phyloP scores from a whole-genome alignment of 129 eudicot species.

The Kitagawia praeruptora region DNA sequence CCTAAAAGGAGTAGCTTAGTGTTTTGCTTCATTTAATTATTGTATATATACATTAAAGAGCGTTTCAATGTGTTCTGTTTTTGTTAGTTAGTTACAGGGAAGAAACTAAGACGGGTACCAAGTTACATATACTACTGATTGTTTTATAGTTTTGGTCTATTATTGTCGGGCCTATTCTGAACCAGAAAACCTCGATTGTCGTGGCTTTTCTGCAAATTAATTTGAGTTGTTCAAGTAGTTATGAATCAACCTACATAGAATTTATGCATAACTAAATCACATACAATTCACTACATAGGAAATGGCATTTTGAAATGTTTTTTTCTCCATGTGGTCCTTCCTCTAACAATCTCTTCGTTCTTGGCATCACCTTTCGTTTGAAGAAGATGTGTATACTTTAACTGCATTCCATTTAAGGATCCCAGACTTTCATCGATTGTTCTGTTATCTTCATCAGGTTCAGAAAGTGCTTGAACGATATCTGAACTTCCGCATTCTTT shows the following conservation, averaged over 20 bases:
- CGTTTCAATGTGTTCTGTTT: too few relatives aligned
- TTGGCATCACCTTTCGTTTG: slow-evolving; percentile 46
- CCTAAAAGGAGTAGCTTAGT: too few relatives aligned
- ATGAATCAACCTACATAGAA: neutral
- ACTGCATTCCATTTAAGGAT: slow-evolving; percentile 21
- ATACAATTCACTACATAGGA: slow-evolving; percentile 7
- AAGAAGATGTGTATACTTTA: slow-evolving; percentile 57
- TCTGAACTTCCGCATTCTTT: slow-evolving; percentile 84
- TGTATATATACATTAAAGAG: too few relatives aligned
- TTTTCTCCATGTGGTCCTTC: slow-evolving; percentile 74
- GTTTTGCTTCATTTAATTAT: too few relatives aligned
- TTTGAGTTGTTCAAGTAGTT: neutral
- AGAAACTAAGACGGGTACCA: too few relatives aligned
- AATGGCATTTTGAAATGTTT: slow-evolving; percentile 23
- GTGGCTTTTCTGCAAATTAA: neutral
- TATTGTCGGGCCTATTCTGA: neutral
- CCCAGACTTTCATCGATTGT: slow-evolving; percentile 12
- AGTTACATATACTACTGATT: too few relatives aligned
- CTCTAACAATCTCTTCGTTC: slow-evolving; percentile 70
- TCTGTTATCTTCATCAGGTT: slow-evolving; percentile 28
- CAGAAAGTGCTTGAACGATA: slow-evolving; percentile 66
- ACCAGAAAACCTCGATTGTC: neutral
- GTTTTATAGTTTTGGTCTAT: neutral
- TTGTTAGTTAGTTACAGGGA: too few relatives aligned
- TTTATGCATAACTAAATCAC: neutral